Evolutionary conservation across 2,329 filamentous ascomycete species (phyloP), one percentile per base, ranked within the genome.

Genomic region (Triangularia setosa): DNA sequence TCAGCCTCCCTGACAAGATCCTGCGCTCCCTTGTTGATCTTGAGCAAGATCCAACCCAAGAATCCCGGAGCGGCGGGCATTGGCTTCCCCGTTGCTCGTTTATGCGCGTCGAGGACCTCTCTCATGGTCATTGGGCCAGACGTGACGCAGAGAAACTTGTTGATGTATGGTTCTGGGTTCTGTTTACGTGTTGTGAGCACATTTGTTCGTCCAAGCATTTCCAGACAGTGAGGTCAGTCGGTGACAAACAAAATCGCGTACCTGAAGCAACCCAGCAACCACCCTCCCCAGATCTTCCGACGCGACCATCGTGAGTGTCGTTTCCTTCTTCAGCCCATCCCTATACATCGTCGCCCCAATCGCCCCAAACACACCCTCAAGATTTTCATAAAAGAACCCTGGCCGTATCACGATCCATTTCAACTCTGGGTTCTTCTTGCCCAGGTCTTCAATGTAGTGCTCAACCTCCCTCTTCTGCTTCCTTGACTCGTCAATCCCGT

Each of bases 371-470:
- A 53, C 8, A 5, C 65, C 65, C 9, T 62, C 64, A 12, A 67
- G 53, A 24, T 67, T 67, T 44, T 67, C 65, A 53, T 63, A 65
- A 58, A 67, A 67, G 61, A 67, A 64, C 11, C 65, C 64, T 2
- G 65, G 65, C 35, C 64, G 61, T 30, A 67, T 30, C 18, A 67
- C 61, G 14, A 62, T 55, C 23, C 52, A 55, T 27, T 55, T 55
- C 16, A 12, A 16, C 7, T 16, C 23, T 25, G 25, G 52, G 25
- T 25, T 55, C 27, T 57, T 53, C 18, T 44, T 44, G 3, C 56
- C 58, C 48, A 67, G 24, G 7, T 40, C 59, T 58, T 65, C 54
- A 44, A 56, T 56, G 12, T 67, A 64, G 18, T 27, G 18, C 56
- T 67, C 63, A 12, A 65, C 55, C 25, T 59, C 59, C 21, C 35